These are phyloP conservation scores for Pulicaria dysenterica DNA, from an alignment of 129 eudicot genomes.

Conservation along the genomic window DNA sequence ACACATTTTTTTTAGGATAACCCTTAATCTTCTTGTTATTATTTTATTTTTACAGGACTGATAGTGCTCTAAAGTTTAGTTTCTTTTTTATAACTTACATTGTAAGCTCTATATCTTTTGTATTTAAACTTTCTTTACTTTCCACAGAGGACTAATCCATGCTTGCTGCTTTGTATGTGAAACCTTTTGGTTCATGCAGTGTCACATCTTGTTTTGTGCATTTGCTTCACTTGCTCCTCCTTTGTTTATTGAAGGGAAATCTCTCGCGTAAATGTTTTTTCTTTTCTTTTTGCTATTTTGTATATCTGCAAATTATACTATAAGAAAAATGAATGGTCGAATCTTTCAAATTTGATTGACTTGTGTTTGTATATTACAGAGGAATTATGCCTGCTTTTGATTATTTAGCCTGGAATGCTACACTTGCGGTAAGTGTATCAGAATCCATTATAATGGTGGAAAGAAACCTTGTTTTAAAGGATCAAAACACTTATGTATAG, in stretches of 20 bases:
- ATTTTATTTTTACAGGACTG: conserved; percentile 52
- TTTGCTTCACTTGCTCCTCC: conserved; percentile 93
- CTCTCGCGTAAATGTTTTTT: conserved; percentile 60
- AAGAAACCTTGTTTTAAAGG: neutral
- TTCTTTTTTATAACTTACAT: conserved; percentile 69
- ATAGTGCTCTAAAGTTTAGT: conserved; percentile 74
- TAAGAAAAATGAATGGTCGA: neutral
- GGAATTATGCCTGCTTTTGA: conserved; percentile 84
- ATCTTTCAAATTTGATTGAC: conserved; percentile 8
- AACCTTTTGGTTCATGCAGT: conserved; percentile 40
- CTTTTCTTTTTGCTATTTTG: conserved; percentile 13
- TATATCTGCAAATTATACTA: conserved; percentile 1
- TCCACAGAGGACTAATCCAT: neutral
- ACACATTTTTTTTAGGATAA: neutral
- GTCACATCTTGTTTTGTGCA: conserved; percentile 69
- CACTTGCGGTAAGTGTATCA: conserved; percentile 62
- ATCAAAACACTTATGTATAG: neutral
- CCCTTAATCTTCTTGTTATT: neutral
- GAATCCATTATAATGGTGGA: neutral
- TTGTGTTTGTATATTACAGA: conserved; percentile 44
- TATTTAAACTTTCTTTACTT: neutral
- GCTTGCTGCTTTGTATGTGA: conserved; percentile 9
- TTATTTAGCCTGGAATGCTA: conserved; percentile 48
- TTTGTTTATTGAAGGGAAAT: conserved; percentile 66
- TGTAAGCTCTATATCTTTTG: conserved; percentile 38